These are phyloP conservation scores for Globisporangium barbulae DNA, from an alignment of 352 stramenopile genomes.

Conservation along the genomic window DNA sequence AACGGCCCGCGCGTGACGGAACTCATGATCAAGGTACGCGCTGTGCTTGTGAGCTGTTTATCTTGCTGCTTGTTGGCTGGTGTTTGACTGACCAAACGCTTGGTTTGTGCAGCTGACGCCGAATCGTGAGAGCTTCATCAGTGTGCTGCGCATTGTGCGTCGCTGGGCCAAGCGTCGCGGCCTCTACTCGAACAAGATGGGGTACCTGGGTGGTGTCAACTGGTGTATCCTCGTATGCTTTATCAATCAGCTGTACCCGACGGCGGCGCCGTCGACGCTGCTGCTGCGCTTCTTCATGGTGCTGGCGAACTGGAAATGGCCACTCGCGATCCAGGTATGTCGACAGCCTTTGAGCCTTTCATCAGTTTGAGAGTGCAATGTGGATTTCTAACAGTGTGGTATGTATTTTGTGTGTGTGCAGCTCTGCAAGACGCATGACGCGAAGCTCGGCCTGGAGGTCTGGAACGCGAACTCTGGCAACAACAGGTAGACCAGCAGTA, in stretches of 20 bases:
- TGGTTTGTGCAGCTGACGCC: slow-evolving; percentile 49
- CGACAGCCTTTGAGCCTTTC: neutral
- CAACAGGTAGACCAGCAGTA: slow-evolving; percentile 43
- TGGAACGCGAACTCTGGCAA: slow-evolving; percentile 87
- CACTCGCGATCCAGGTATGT: slow-evolving; percentile 83
- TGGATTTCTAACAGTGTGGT: slow-evolving; percentile 11
- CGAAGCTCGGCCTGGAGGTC: slow-evolving; percentile 83
- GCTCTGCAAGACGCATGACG: slow-evolving; percentile 85
- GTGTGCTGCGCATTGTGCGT: slow-evolving; percentile 83
- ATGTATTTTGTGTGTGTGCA: slow-evolving; percentile 13
- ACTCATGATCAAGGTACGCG: slow-evolving; percentile 83
- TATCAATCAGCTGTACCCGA: slow-evolving; percentile 91
- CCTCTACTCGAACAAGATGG: slow-evolving; percentile 99
- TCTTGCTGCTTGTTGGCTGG: neutral
- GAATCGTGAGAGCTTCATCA: slow-evolving; percentile 86
- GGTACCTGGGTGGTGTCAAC: slow-evolving; percentile 98
- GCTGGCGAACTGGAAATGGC: slow-evolving; percentile 89
- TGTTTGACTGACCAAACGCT: slow-evolving; percentile 2
- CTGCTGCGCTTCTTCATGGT: slow-evolving; percentile 91
- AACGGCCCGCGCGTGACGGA: slow-evolving; percentile 91
- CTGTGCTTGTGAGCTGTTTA: neutral
- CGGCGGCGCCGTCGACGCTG: slow-evolving; percentile 77
- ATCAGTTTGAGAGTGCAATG: neutral
- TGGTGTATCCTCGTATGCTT: slow-evolving; percentile 98
- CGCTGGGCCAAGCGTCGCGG: slow-evolving; percentile 91